Conservation (phyloP, 345 rosid species). For the Arabis hirsuta region DNA sequence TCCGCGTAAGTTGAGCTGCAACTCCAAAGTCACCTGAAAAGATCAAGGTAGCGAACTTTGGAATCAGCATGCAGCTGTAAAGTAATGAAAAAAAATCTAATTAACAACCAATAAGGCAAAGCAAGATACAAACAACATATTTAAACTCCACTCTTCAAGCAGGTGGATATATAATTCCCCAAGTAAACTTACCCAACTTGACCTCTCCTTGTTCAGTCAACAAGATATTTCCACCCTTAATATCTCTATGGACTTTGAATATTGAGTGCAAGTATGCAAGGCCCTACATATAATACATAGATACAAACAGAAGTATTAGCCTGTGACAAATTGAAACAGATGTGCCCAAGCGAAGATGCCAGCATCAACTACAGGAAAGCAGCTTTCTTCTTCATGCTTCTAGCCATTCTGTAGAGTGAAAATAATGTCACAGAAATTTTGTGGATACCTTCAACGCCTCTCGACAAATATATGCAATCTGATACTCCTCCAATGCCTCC, state of each 20-base stretch:
- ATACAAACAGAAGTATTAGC: constrained; percentile 34
- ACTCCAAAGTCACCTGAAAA: constrained; percentile 98
- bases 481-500: constrained; percentile 93
- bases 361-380: constrained; percentile 26
- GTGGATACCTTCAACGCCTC: constrained; percentile 89
- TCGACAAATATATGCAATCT: constrained; percentile 91
- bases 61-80: constrained; percentile 28
- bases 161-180: background rate
- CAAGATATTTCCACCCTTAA: constrained; percentile 97
- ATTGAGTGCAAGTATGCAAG: constrained; percentile 96
- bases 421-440: constrained; percentile 2
- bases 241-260: constrained; percentile 98
- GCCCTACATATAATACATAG: constrained; percentile 62
- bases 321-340: constrained; percentile 22
- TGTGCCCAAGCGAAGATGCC: constrained; percentile 12
- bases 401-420: constrained; percentile 29
- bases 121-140: constrained; percentile 22
- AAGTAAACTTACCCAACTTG: constrained; percentile 83
- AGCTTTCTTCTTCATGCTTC: constrained; percentile 32
- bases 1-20: constrained; percentile 98
- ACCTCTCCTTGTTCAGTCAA: constrained; percentile 99
- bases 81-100: background rate
- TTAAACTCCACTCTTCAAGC: constrained; percentile 12
- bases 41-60: constrained; percentile 30
- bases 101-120: constrained; percentile 7